Evolutionary conservation across 139 green algal genomes (phyloP).

Genomic region (Pleodorina starrii): DNA sequence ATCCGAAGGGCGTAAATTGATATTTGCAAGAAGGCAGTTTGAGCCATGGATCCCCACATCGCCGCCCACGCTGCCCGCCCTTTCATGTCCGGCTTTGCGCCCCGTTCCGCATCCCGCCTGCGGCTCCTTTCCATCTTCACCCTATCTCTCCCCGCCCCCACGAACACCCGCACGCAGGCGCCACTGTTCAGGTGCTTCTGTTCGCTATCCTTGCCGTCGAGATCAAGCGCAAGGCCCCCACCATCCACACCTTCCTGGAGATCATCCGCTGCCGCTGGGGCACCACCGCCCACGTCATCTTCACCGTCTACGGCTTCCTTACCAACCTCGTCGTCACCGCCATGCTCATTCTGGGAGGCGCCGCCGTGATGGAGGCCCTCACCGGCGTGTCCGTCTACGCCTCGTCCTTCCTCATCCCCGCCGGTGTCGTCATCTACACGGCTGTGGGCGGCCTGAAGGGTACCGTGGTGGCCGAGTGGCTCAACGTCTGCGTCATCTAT

Average conservation of each 20-base stretch:
- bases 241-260: slow-evolving; percentile 93
- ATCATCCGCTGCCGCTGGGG: slow-evolving; percentile 87
- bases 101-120: no score
- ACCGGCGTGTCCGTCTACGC: slow-evolving; percentile 66
- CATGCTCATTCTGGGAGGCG: slow-evolving; percentile 94
- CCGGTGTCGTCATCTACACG: slow-evolving; percentile 93
- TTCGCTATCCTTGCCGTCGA: slow-evolving; percentile 96
- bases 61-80: no score
- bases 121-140: no score
- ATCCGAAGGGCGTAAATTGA: no score
- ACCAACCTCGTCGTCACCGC: slow-evolving; percentile 93
- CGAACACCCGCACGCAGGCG: slow-evolving; percentile 64
- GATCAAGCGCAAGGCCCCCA: slow-evolving; percentile 95
- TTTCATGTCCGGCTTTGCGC: no score
- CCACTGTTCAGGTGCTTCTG: slow-evolving; percentile 95
- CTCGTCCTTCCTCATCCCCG: slow-evolving; percentile 78
- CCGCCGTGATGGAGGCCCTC: slow-evolving; percentile 90
- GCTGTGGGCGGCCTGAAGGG: slow-evolving; percentile 92
- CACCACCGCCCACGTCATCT: slow-evolving; percentile 83
- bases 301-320: slow-evolving; percentile 88
- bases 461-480: slow-evolving; percentile 88
- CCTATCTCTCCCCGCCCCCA: background rate
- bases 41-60: no score
- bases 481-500: slow-evolving; percentile 89
- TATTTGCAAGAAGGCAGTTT: no score